phyloP scores from a whole-genome alignment of 768 basidiomycete species.

The Mrakia gelida region DNA sequence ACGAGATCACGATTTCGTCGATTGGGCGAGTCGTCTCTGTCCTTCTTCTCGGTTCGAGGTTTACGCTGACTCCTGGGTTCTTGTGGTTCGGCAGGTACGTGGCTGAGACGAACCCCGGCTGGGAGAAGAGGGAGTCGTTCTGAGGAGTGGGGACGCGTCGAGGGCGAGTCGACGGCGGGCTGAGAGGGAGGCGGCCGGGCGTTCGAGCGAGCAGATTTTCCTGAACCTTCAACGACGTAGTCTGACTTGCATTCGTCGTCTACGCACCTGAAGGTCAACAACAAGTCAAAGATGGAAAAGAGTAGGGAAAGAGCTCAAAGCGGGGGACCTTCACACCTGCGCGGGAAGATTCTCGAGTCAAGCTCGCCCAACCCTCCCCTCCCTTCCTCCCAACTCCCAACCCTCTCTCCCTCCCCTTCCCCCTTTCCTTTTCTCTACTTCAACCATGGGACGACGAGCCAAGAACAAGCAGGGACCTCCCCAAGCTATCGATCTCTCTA shows the following conservation, averaged over 20 bases:
- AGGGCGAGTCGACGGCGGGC: not conserved
- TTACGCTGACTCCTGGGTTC: not conserved
- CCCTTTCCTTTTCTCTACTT: not conserved
- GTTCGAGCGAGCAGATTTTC: not conserved
- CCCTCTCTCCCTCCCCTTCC: not conserved
- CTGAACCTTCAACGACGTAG: not conserved
- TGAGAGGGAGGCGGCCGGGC: not conserved
- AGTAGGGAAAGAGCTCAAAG: no score
- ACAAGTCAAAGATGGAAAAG: not conserved
- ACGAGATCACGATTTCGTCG: not conserved
- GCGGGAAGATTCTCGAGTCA: not conserved
- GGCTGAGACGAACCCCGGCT: not conserved
- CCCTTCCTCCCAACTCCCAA: not conserved
- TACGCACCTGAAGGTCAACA: not conserved
- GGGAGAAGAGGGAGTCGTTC: not conserved
- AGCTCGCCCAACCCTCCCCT: not conserved
- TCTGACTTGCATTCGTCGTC: not conserved
- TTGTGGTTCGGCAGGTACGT: not conserved
- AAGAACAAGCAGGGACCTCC: constrained; percentile 79
- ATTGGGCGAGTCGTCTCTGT: not conserved
- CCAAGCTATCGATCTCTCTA: constrained; percentile 51
- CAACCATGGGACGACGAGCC: constrained; percentile 73
- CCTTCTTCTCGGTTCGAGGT: no score
- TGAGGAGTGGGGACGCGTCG: not conserved
- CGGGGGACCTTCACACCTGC: not conserved